Percentiles rank a stretch among this genome's conserved stretches.
Conservation (phyloP, 257 asterid species). For the Anisodus tanguticus region DNA sequence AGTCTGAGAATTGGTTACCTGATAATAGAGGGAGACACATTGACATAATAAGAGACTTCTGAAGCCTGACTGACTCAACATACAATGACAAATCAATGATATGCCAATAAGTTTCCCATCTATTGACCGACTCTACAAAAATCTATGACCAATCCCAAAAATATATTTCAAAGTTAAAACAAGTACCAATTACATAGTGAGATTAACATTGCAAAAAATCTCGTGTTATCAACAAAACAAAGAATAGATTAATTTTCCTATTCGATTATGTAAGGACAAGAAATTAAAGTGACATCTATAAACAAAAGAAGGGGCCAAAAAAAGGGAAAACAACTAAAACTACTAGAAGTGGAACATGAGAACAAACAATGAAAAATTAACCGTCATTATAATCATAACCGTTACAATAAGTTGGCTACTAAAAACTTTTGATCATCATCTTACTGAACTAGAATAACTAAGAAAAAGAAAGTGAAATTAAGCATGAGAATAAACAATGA, state of each 20-base stretch:
- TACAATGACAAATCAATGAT: conserved; percentile 48
- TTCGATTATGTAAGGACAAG: background rate
- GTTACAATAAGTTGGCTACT: too few relatives aligned
- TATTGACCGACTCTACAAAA: conserved; percentile 29
- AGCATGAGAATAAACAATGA: too few relatives aligned
- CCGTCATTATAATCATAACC: too few relatives aligned
- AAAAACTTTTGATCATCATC: too few relatives aligned
- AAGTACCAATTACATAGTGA: background rate
- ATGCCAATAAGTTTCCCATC: conserved; percentile 39
- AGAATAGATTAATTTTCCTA: background rate
- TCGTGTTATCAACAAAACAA: background rate
- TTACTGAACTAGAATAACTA: too few relatives aligned
- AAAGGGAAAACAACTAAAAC: too few relatives aligned
- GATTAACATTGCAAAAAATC: background rate
- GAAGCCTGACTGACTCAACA: conserved; percentile 40
- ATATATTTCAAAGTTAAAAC: background rate
- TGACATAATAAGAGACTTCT: conserved; percentile 46
- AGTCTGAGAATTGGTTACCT: too few relatives aligned
- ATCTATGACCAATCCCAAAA: conserved; percentile 49
- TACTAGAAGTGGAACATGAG: too few relatives aligned
- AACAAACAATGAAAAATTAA: too few relatives aligned
- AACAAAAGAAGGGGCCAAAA: background rate
- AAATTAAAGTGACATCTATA: background rate
- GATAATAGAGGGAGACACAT: conserved; percentile 48
- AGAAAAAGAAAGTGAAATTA: too few relatives aligned